A percentile compares a stretch with the other conserved stretches of the same genome.
phyloP scores from a whole-genome alignment of 2,329 filamentous ascomycete genomes.

The Scolecobasidium constrictum region DNA sequence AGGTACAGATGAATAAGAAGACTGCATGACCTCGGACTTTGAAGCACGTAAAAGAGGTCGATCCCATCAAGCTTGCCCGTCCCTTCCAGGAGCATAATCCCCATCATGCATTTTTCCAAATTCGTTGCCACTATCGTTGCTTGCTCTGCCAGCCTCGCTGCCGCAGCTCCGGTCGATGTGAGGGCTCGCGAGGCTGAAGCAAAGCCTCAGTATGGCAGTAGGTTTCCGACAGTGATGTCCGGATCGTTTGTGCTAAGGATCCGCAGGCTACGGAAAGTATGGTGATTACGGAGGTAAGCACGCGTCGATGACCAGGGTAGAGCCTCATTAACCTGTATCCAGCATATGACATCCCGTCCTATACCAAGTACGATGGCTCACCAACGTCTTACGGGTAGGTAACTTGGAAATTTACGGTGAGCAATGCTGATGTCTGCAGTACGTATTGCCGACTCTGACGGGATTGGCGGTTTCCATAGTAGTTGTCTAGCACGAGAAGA shows the following conservation, averaged over 20 bases:
- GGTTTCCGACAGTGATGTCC: no score
- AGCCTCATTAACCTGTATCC: no score
- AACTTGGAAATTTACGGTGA: no score
- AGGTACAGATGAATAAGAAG: not conserved
- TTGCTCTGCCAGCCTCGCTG: constrained; percentile 1
- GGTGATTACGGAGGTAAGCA: not conserved
- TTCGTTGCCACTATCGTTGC: constrained; percentile 7
- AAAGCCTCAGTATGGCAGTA: not conserved
- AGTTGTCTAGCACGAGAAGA: no score
- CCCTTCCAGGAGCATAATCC: not conserved
- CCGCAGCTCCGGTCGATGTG: constrained; percentile 1
- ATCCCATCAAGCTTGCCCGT: not conserved
- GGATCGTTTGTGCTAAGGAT: not conserved
- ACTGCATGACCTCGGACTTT: not conserved
- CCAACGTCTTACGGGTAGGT: not conserved
- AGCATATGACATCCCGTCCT: not conserved
- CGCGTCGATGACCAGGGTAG: not conserved
- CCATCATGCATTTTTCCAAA: constrained; percentile 3
- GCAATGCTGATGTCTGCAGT: no score
- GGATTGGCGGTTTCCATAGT: no score
- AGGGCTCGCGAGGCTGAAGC: not conserved
- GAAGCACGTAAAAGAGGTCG: not conserved
- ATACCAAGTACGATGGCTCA: not conserved
- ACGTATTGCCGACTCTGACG: no score
- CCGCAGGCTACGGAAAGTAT: not conserved